Percentiles rank a stretch among this genome's conserved stretches.
phyloP scores from a whole-genome alignment of 2,329 filamentous ascomycete genomes.

The Alternaria solani region DNA sequence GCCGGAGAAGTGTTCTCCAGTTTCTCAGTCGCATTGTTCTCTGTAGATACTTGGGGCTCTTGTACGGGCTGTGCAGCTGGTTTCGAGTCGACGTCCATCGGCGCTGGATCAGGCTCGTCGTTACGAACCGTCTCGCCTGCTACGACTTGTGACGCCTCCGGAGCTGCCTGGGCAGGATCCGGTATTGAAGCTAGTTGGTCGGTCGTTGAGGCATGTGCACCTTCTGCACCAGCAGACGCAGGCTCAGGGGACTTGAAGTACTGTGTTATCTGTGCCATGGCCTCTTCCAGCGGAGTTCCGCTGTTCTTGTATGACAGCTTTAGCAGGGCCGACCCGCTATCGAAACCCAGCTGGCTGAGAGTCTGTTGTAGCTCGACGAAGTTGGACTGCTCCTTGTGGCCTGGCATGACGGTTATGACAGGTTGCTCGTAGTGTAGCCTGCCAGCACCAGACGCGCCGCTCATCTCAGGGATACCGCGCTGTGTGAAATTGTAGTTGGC shows the following conservation, averaged over 20 bases:
- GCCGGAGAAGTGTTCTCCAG: conserved; percentile 29
- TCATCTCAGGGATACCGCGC: conserved; percentile 74
- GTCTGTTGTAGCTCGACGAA: conserved; percentile 90
- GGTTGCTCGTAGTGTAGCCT: conserved; percentile 89
- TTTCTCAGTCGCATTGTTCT: conserved; percentile 24
- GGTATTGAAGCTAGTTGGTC: conserved; percentile 39
- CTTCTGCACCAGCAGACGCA: conserved; percentile 33
- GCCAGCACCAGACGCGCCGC: conserved; percentile 66
- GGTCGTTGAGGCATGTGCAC: conserved; percentile 39
- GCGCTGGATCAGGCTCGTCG: conserved; percentile 36
- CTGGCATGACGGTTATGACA: conserved; percentile 80
- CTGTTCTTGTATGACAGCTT: conserved; percentile 79
- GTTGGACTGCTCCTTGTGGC: conserved; percentile 71
- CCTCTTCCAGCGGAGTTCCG: conserved; percentile 80
- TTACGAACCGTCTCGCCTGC: conserved; percentile 35
- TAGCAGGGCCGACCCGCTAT: conserved; percentile 81
- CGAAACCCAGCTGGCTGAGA: conserved; percentile 84
- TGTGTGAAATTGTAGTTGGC: conserved; percentile 79
- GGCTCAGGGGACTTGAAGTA: conserved; percentile 68
- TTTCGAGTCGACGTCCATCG: conserved; percentile 43
- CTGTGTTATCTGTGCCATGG: conserved; percentile 79
- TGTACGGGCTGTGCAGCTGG: conserved; percentile 19
- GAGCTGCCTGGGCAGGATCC: conserved; percentile 28
- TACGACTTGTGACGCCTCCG: conserved; percentile 35
- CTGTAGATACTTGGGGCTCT: conserved; percentile 24